phyloP scores from a whole-genome alignment of 1,139 yeast species.

The Debaryomycetaceae sp. region DNA sequence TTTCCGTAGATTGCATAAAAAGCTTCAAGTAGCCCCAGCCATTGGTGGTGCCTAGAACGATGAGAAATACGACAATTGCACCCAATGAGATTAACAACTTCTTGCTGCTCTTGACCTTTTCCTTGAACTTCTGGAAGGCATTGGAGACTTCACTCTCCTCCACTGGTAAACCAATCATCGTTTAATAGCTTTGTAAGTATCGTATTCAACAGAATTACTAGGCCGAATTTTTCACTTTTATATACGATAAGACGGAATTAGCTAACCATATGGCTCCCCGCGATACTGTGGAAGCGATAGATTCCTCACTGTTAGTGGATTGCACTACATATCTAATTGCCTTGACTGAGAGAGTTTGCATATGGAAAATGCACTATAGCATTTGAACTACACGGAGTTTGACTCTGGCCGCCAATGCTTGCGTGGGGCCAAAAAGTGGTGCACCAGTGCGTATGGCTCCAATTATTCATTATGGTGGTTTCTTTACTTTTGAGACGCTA shows the following conservation, averaged over 20 bases:
- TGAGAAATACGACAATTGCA: conserved; percentile 10
- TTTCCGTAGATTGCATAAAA: conserved; percentile 17
- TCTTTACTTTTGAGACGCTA: too few species aligned
- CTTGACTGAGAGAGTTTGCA: too few species aligned
- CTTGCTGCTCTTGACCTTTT: background rate
- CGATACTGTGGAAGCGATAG: too few species aligned
- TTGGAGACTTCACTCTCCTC: conserved; percentile 4
- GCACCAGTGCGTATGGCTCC: too few species aligned
- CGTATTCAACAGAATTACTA: too few species aligned
- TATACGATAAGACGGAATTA: background rate
- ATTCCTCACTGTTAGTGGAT: too few species aligned
- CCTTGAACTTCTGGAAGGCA: background rate
- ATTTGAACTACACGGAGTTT: too few species aligned
- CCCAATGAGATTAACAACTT: background rate
- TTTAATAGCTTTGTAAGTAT: background rate
- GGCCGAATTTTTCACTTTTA: background rate
- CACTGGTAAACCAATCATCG: conserved; percentile 15
- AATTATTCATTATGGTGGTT: too few species aligned
- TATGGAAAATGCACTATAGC: too few species aligned
- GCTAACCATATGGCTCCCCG: background rate
- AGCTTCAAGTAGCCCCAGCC: conserved; percentile 20
- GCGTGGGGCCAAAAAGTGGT: too few species aligned
- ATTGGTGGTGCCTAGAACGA: conserved; percentile 21
- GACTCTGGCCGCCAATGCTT: too few species aligned
- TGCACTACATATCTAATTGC: too few species aligned